Evolutionary conservation across 441 rosid genomes (phyloP).

Genomic region (Erodium texanum): DNA sequence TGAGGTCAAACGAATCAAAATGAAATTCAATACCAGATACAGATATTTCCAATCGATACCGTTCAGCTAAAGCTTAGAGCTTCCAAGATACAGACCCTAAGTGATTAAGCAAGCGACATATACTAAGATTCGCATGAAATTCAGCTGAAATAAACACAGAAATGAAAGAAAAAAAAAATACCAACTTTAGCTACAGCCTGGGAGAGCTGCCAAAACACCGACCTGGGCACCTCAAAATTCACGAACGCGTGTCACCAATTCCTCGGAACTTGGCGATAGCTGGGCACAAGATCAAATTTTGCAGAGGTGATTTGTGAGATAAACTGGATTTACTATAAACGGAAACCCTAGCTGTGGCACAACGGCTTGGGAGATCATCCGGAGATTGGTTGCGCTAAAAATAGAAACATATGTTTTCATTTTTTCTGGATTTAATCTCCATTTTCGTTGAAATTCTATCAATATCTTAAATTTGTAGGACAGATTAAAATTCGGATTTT

Average conservation of each 20-base stretch:
- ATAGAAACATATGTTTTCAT: no score
- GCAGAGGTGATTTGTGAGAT: no score
- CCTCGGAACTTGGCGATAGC: background rate
- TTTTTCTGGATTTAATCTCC: no score
- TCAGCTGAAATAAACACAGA: background rate
- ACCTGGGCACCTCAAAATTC: background rate
- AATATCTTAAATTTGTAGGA: no score
- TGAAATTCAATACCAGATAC: background rate
- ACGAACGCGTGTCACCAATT: background rate
- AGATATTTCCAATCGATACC: slow-evolving; percentile 5
- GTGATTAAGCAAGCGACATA: no score
- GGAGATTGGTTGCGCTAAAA: background rate
- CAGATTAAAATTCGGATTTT: no score
- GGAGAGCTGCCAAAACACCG: no score
- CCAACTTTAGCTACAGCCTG: background rate
- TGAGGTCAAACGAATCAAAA: slow-evolving; percentile 11
- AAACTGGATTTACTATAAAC: background rate
- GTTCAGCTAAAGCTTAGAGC: no score
- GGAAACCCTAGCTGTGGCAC: background rate
- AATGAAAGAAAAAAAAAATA: background rate
- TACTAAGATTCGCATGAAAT: no score
- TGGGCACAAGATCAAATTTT: background rate
- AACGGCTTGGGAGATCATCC: background rate
- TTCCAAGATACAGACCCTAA: no score
- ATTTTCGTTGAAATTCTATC: no score